Conservation (phyloP, 257 asterid species). For the Schizonepeta tenuifolia region DNA sequence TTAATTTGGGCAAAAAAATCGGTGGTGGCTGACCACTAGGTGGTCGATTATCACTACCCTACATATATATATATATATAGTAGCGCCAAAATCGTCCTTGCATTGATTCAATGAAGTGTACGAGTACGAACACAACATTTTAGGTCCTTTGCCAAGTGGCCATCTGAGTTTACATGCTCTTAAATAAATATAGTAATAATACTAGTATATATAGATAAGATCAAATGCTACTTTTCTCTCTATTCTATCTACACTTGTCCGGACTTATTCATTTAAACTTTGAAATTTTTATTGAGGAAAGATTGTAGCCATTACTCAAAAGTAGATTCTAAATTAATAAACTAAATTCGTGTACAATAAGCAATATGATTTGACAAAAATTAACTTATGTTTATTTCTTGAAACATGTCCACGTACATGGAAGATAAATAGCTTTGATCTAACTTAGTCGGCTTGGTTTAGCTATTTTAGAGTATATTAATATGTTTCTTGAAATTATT, state of each 20-base stretch:
- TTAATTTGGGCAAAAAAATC: too few species aligned
- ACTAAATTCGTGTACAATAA: too few species aligned
- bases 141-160: neutral
- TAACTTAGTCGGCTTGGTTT: neutral
- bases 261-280: too few species aligned
- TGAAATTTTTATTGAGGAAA: too few species aligned
- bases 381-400: neutral
- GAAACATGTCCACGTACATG: neutral
- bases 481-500: neutral
- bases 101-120: neutral
- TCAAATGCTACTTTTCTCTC: neutral
- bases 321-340: too few species aligned
- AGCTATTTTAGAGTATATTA: neutral
- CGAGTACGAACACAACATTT: neutral
- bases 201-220: neutral
- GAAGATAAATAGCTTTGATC: too few species aligned
- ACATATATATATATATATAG: too few species aligned
- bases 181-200: too few species aligned
- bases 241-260: neutral
- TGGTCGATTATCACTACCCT: too few species aligned
- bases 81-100: slow-evolving; percentile 2
- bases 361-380: too few species aligned
- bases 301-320: too few species aligned
- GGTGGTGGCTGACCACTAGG: too few species aligned
- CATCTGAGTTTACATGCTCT: neutral